Evolutionary conservation across 2,329 filamentous ascomycete species (phyloP).

Genomic region (Diaporthe capsici): DNA sequence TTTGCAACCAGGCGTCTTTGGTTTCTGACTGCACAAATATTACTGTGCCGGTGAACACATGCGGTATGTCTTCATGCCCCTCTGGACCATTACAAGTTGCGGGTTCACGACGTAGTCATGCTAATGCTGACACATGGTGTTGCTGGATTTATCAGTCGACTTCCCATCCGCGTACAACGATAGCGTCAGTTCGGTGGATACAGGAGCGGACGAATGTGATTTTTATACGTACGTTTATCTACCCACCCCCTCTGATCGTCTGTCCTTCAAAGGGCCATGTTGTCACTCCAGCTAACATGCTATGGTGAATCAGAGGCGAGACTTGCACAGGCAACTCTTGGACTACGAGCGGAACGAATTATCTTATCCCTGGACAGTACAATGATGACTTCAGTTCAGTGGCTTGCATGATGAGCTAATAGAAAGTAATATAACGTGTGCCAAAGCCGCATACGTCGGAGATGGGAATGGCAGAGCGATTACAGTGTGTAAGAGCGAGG

Average conservation of each 20-base stretch:
- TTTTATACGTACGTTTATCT: conserved; percentile 25
- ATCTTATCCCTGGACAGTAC: conserved; percentile 29
- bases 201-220: conserved; percentile 21
- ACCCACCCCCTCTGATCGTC: neutral
- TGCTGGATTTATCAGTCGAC: neutral
- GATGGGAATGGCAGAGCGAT: neutral
- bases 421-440: neutral
- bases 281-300: neutral
- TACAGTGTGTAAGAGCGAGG: neutral
- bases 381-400: conserved; percentile 32
- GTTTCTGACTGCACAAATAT: conserved; percentile 24
- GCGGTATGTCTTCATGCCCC: neutral
- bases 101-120: neutral
- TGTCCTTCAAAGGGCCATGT: neutral
- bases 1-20: conserved; percentile 35
- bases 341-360: conserved; percentile 23
- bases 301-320: neutral
- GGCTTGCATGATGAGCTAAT: neutral
- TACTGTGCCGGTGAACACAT: conserved; percentile 29
- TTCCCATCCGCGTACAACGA: conserved; percentile 25
- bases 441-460: neutral
- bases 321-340: conserved; percentile 30
- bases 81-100: no score
- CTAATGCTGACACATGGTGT: neutral
- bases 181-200: conserved; percentile 27